Evolutionary conservation across 371 early-diverging fungal species (phyloP).

Genomic region (Mortierella sp.): DNA sequence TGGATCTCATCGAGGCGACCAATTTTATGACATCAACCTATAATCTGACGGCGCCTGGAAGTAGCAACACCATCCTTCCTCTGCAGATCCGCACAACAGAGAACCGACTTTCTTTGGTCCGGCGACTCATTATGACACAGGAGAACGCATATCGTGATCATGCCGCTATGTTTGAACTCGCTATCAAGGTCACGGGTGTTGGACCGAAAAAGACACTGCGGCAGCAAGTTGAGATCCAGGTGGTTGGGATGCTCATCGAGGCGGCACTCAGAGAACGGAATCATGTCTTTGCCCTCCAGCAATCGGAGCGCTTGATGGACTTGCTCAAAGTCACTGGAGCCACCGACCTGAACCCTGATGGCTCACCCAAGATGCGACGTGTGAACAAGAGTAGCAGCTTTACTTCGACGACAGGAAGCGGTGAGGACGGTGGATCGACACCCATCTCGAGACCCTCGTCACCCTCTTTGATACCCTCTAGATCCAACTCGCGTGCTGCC

Average conservation of each 20-base stretch:
- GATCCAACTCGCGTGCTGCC: slow-evolving; percentile 29
- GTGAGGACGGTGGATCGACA: background rate
- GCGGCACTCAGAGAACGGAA: slow-evolving; percentile 64
- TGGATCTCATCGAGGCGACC: slow-evolving; percentile 82
- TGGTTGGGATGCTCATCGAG: slow-evolving; percentile 61
- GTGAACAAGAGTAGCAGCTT: slow-evolving; percentile 33
- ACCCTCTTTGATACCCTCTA: slow-evolving; percentile 19
- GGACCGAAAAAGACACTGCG: slow-evolving; percentile 55
- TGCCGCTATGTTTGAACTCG: slow-evolving; percentile 69
- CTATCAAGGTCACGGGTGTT: slow-evolving; percentile 67
- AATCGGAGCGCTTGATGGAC: slow-evolving; percentile 53
- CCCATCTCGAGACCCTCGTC: slow-evolving; percentile 17
- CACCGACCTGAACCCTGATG: slow-evolving; percentile 40
- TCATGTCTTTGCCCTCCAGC: slow-evolving; percentile 32
- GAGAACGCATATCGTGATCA: slow-evolving; percentile 65
- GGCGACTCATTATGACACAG: slow-evolving; percentile 67
- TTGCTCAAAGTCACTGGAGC: slow-evolving; percentile 39
- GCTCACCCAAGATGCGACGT: slow-evolving; percentile 39
- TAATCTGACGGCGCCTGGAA: slow-evolving; percentile 64
- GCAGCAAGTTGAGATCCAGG: slow-evolving; percentile 38
- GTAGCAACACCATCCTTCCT: slow-evolving; percentile 74
- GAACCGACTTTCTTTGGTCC: slow-evolving; percentile 76
- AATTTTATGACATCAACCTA: slow-evolving; percentile 73
- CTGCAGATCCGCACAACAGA: slow-evolving; percentile 79
- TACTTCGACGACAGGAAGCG: background rate